These are phyloP conservation scores for Serendipita indica DNA, from an alignment of 768 basidiomycete species.

Conservation along the genomic window DNA sequence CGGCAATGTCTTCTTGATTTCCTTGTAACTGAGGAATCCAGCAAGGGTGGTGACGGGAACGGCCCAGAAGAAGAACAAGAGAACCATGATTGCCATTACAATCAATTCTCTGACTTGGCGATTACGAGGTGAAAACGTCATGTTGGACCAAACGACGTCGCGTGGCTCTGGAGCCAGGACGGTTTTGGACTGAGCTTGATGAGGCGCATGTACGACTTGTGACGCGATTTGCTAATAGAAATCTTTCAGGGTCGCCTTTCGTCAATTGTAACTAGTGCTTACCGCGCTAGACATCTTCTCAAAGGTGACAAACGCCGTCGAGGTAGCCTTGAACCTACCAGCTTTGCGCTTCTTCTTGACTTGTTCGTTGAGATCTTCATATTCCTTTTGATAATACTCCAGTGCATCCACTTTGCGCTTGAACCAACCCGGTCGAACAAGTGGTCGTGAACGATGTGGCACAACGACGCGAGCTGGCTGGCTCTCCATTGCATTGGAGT, in stretches of 20 bases:
- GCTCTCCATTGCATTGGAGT: constrained; percentile 34
- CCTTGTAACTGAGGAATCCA: constrained; percentile 75
- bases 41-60: constrained; percentile 83
- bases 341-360: constrained; percentile 57
- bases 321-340: constrained; percentile 68
- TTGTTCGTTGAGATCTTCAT: constrained; percentile 66
- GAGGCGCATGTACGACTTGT: constrained; percentile 64
- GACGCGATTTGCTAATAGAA: constrained; percentile 81
- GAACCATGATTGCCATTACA: constrained; percentile 49
- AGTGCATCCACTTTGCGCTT: constrained; percentile 70
- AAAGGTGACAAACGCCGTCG: constrained; percentile 88
- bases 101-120: constrained; percentile 54
- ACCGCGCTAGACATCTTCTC: constrained; percentile 90
- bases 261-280: constrained; percentile 21
- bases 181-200: constrained; percentile 50
- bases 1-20: constrained; percentile 81
- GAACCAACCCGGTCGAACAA: constrained; percentile 60
- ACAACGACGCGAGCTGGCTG: constrained; percentile 46
- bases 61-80: constrained; percentile 83
- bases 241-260: neutral
- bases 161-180: constrained; percentile 81
- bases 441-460: constrained; percentile 64
- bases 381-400: constrained; percentile 70
- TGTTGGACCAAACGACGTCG: constrained; percentile 90
- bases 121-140: constrained; percentile 46